phyloP scores from a whole-genome alignment of 192 early-diverging fungal genomes.

The Glomus cerebriforme region DNA sequence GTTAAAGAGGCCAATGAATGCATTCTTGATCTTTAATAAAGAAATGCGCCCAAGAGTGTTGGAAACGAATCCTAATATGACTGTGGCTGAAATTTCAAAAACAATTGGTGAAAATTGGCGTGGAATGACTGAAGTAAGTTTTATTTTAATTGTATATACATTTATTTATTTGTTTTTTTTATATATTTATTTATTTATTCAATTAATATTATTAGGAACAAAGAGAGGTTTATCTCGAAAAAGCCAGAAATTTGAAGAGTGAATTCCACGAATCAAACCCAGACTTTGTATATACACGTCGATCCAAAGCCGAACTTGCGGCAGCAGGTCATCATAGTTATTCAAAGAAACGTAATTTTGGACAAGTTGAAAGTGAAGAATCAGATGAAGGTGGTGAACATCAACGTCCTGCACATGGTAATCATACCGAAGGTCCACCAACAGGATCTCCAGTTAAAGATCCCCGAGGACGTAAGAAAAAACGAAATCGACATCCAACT shows the following conservation, averaged over 20 bases:
- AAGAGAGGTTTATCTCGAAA: slow-evolving; percentile 48
- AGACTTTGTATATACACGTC: slow-evolving; percentile 58
- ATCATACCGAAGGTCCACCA: not conserved
- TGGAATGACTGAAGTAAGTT: slow-evolving; percentile 41
- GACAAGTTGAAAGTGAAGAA: not conserved
- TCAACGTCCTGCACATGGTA: not conserved
- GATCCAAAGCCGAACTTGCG: slow-evolving; percentile 60
- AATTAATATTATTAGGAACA: slow-evolving; percentile 34
- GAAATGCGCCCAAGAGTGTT: slow-evolving; percentile 60
- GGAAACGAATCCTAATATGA: slow-evolving; percentile 56
- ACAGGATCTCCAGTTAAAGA: slow-evolving; percentile 35
- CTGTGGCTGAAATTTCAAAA: slow-evolving; percentile 59
- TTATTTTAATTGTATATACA: not conserved
- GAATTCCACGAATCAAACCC: slow-evolving; percentile 55
- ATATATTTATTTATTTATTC: not conserved
- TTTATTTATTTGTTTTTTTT: not conserved
- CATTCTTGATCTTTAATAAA: slow-evolving; percentile 62
- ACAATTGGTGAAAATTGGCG: slow-evolving; percentile 59
- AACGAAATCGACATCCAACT: slow-evolving; percentile 68
- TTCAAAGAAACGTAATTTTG: slow-evolving; percentile 30
- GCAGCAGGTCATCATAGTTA: slow-evolving; percentile 46
- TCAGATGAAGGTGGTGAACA: slow-evolving; percentile 8
- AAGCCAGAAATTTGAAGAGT: slow-evolving; percentile 49
- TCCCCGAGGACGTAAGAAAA: slow-evolving; percentile 59
- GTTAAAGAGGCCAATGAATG: slow-evolving; percentile 62